These are phyloP conservation scores for Leccinellum luteum DNA, from an alignment of 768 basidiomycete species.

Conservation along the genomic window DNA sequence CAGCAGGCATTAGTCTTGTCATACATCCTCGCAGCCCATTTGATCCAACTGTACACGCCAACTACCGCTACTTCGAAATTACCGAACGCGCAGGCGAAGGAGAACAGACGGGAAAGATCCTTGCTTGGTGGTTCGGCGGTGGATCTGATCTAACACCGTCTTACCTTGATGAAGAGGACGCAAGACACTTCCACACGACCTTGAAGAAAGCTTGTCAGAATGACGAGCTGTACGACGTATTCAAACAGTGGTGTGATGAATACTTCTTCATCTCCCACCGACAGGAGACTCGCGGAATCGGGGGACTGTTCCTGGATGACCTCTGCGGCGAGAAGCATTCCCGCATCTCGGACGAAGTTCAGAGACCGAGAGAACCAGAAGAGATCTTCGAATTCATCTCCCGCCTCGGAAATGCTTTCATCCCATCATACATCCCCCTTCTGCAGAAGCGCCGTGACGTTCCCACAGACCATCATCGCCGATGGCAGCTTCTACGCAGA, in stretches of 20 bases:
- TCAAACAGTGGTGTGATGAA: slow-evolving; percentile 97
- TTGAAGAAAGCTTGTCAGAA: slow-evolving; percentile 73
- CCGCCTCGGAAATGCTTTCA: slow-evolving; percentile 72
- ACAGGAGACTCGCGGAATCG: slow-evolving; percentile 80
- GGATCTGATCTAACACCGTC: slow-evolving; percentile 93
- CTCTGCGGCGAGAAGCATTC: slow-evolving; percentile 64
- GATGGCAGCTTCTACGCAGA: slow-evolving; percentile 91
- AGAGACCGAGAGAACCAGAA: slow-evolving; percentile 55
- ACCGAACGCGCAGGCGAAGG: slow-evolving; percentile 46
- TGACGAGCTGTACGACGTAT: slow-evolving; percentile 68
- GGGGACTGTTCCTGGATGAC: slow-evolving; percentile 97
- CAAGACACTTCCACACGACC: slow-evolving; percentile 78
- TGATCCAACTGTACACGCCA: slow-evolving; percentile 91
- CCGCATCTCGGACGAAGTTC: slow-evolving; percentile 46
- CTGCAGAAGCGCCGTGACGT: slow-evolving; percentile 59
- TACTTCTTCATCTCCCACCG: slow-evolving; percentile 95
- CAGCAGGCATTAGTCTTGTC: slow-evolving; percentile 88
- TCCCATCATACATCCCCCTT: slow-evolving; percentile 90
- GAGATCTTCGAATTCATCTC: slow-evolving; percentile 78
- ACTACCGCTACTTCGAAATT: slow-evolving; percentile 97
- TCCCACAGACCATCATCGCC: slow-evolving; percentile 62
- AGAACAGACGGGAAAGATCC: slow-evolving; percentile 46
- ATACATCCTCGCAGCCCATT: slow-evolving; percentile 93
- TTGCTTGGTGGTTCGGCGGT: slow-evolving; percentile 99
- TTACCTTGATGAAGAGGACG: slow-evolving; percentile 89